Conservation (phyloP, 1,284 basidiomycete genomes). For the Ganoderma multipileum region DNA sequence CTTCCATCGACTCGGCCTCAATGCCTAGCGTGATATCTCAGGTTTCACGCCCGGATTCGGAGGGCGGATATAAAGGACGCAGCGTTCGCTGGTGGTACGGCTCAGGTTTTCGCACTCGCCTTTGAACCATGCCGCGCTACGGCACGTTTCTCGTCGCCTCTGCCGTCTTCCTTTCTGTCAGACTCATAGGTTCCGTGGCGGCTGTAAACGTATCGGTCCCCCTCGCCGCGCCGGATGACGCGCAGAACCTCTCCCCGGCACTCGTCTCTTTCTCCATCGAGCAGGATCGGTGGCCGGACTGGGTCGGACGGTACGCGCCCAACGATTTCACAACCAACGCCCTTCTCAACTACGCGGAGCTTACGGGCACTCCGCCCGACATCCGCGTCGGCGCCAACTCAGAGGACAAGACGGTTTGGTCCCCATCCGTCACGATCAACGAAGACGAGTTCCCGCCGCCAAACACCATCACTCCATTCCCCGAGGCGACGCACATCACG, state of each 20-base stretch:
- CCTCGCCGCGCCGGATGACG: slow-evolving; percentile 29
- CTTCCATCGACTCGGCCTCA: not conserved
- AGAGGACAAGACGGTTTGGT: slow-evolving; percentile 59
- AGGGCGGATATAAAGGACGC: slow-evolving; percentile 3
- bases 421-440: slow-evolving; percentile 44
- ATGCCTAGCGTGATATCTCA: not conserved
- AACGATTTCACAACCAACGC: slow-evolving; percentile 66
- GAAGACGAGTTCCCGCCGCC: slow-evolving; percentile 55
- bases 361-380: slow-evolving; percentile 62
- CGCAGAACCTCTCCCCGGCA: slow-evolving; percentile 38
- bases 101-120: not conserved
- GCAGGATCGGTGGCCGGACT: slow-evolving; percentile 71
- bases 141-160: not conserved
- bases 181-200: not conserved
- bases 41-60: not conserved
- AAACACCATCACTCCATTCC: slow-evolving; percentile 58
- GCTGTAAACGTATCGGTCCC: slow-evolving; percentile 37
- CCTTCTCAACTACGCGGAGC: slow-evolving; percentile 57
- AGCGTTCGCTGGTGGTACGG: not conserved
- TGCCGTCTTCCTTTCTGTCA: slow-evolving; percentile 1
- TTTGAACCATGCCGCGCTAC: not conserved
- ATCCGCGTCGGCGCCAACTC: slow-evolving; percentile 70
- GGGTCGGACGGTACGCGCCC: slow-evolving; percentile 55
- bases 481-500: slow-evolving; percentile 62
- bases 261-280: slow-evolving; percentile 73